Evolutionary conservation across 2,329 filamentous ascomycete species (phyloP), one percentile per base, ranked within the genome.

Genomic region (Nakataea oryzae): DNA sequence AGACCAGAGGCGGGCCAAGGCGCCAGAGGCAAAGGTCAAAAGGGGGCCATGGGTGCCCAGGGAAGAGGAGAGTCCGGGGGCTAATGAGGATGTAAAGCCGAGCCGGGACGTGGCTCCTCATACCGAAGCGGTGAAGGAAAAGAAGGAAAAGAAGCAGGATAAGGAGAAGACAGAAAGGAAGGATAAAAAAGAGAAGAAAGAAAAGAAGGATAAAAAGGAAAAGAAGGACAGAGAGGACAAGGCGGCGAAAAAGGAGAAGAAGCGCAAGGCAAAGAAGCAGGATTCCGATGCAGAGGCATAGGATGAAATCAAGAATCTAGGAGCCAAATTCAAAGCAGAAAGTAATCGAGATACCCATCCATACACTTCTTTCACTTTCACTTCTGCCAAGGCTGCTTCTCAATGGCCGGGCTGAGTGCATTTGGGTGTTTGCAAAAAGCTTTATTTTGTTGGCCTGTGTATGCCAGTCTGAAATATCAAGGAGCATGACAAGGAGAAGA

Each of bases 1-100:
- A 59, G 71, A 69, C n/a, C 67, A 67, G 28, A 63, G 69, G 62
- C 60, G 66, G 9, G 69, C 77, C 12, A 76, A 74, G 55, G 74
- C 77, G 62, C 71, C 72, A 14, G 66, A 65, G 66, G 63, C 62
- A 24, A 67, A 32, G 27, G 58, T 47, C 24, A 59, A 59, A 32
- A 50, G 50, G 47, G 58, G 28, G 26, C 57, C 29, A 7, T 12
- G 29, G 30, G 57, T n/a, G 5, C 57, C 30, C 21, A 34, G 8
- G 34, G 34, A 17, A 21, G 34, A n/a, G n/a, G n/a, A n/a, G 34
- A 21, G 41, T 11, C 8, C 11, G 17, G 57, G 57, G 30, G 29
- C 27, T 8, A 58, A 58, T 3, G n/a, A 34, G 21, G 30, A 58
- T 1, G 29, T 24, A 14, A 41, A 26, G 57, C n/a, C 21, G n/a